A percentile compares a stretch with the other conserved stretches of the same genome.
phyloP scores from a whole-genome alignment of 2,329 filamentous ascomycete genomes.

The Ascochyta pisi region DNA sequence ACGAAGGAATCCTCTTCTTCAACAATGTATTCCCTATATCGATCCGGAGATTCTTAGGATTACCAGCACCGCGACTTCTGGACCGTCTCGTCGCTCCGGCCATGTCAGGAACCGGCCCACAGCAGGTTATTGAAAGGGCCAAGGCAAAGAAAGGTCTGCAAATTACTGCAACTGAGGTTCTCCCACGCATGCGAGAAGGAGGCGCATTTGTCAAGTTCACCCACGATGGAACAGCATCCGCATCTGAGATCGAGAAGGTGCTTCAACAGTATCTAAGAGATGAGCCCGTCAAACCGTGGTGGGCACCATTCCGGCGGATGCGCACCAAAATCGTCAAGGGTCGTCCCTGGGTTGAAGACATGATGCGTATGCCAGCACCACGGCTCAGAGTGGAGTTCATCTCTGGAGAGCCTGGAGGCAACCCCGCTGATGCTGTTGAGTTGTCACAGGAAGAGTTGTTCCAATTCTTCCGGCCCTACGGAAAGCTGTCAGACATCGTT shows the following conservation, averaged over 20 bases:
- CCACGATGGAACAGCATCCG: constrained; percentile 56
- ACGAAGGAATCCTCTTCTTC: constrained; percentile 88
- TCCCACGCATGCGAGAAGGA: constrained; percentile 88
- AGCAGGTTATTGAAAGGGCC: constrained; percentile 62
- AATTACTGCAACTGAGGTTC: constrained; percentile 78
- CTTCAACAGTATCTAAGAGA: constrained; percentile 70
- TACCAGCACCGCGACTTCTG: constrained; percentile 61
- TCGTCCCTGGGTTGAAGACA: constrained; percentile 91
- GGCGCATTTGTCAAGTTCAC: constrained; percentile 91
- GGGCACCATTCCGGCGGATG: constrained; percentile 81
- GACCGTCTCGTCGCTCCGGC: constrained; percentile 60
- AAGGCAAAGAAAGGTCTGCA: constrained; percentile 65
- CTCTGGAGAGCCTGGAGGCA: constrained; percentile 71
- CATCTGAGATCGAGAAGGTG: constrained; percentile 65
- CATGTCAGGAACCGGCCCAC: constrained; percentile 63
- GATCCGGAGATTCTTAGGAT: constrained; percentile 67
- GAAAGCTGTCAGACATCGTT: constrained; percentile 85
- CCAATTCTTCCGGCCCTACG: constrained; percentile 85
- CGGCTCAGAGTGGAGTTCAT: constrained; percentile 86
- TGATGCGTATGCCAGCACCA: constrained; percentile 79
- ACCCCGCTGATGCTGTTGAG: constrained; percentile 74
- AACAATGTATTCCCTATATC: constrained; percentile 89
- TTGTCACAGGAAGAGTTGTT: constrained; percentile 87
- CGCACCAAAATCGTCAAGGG: constrained; percentile 78
- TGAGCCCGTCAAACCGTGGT: constrained; percentile 83